phyloP scores from a whole-genome alignment of 129 eudicot genomes.

The Calendula officinalis region DNA sequence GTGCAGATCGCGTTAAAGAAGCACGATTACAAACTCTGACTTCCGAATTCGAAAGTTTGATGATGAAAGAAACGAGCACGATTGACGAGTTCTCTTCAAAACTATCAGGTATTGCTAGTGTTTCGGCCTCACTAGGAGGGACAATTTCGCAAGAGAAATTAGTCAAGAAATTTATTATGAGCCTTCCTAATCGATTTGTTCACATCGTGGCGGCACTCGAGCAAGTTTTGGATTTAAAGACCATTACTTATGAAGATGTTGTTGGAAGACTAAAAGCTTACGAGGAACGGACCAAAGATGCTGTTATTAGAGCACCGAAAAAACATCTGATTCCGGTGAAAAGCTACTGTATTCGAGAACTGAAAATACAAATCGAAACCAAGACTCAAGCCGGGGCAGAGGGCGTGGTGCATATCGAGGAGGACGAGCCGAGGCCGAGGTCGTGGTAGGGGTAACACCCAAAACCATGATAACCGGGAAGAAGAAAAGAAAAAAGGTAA shows the following conservation, averaged over 20 bases:
- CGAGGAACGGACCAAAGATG: too few species aligned
- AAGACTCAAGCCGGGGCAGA: slow-evolving; percentile 7
- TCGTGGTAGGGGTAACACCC: background rate
- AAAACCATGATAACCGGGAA: background rate
- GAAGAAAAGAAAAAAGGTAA: background rate
- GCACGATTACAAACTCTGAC: too few species aligned
- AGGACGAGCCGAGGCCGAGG: background rate
- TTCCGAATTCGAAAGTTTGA: too few species aligned
- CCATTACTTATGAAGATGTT: too few species aligned
- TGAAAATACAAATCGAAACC: slow-evolving; percentile 5
- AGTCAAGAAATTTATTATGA: slow-evolving; percentile 9
- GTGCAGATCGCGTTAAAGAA: too few species aligned
- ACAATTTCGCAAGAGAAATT: background rate
- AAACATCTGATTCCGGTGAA: slow-evolving; percentile 6
- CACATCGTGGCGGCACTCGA: too few species aligned
- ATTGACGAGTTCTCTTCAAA: slow-evolving; percentile 5
- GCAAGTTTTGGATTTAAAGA: too few species aligned
- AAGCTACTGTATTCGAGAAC: slow-evolving; percentile 5
- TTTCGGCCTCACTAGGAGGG: slow-evolving; percentile 7
- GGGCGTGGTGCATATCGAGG: background rate
- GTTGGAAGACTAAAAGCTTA: too few species aligned
- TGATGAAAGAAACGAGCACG: background rate
- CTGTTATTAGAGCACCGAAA: background rate
- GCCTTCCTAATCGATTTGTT: background rate
- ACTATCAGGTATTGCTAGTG: background rate